A percentile compares a stretch with the other conserved stretches of the same genome.
These are phyloP conservation scores for Gentiana macrophylla DNA, from an alignment of 257 asterid genomes.

Conservation along the genomic window DNA sequence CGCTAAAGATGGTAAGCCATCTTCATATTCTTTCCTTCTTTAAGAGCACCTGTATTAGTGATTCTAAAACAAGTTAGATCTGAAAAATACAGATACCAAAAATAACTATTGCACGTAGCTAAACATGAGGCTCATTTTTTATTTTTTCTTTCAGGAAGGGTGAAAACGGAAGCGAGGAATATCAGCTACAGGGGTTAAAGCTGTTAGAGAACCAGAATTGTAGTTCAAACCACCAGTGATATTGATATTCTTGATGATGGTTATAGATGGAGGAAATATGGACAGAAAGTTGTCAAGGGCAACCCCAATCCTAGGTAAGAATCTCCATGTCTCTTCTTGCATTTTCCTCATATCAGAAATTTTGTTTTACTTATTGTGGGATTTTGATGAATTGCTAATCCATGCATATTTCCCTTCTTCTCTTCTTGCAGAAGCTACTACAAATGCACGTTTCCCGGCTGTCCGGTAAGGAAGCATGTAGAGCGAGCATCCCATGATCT, in stretches of 20 bases:
- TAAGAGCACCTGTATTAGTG: not conserved
- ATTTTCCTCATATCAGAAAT: not conserved
- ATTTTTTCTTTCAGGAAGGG: slow-evolving; percentile 30
- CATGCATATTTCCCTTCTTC: not conserved
- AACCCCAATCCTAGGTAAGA: slow-evolving; percentile 32
- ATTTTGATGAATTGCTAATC: not conserved
- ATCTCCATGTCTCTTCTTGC: not conserved
- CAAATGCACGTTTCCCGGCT: slow-evolving; percentile 75
- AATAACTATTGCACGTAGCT: not conserved
- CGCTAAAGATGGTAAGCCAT: slow-evolving; percentile 26
- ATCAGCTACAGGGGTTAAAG: slow-evolving; percentile 24
- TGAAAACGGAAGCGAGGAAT: slow-evolving; percentile 25
- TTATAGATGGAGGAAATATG: slow-evolving; percentile 34
- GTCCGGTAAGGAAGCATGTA: slow-evolving; percentile 85
- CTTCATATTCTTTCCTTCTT: no score
- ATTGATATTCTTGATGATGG: slow-evolving; percentile 37
- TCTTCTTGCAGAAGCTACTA: slow-evolving; percentile 81
- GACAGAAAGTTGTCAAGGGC: slow-evolving; percentile 29
- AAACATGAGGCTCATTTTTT: slow-evolving; percentile 7
- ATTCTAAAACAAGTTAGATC: no score
- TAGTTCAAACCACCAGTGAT: slow-evolving; percentile 33
- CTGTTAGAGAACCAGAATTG: slow-evolving; percentile 34
- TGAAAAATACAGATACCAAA: no score
- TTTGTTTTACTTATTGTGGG: not conserved
- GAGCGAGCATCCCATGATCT: slow-evolving; percentile 83